These are phyloP conservation scores for Colletotrichum spaethianum DNA, from an alignment of 2,329 filamentous ascomycete genomes.

Conservation along the genomic window DNA sequence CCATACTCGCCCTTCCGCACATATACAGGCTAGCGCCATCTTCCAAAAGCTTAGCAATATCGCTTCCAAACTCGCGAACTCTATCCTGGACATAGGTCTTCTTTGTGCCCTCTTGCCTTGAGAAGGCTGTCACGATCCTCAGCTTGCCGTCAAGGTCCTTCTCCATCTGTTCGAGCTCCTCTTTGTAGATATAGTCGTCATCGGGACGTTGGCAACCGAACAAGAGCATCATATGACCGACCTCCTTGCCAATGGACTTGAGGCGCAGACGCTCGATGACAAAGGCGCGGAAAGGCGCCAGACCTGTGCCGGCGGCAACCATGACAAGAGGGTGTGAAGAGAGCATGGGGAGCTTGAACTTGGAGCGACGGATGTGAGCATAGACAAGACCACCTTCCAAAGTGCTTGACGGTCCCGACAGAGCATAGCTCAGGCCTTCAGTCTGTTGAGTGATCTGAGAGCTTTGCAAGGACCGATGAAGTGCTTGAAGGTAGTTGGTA, in stretches of 20 bases:
- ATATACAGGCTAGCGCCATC: slow-evolving; percentile 57
- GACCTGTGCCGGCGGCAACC: slow-evolving; percentile 64
- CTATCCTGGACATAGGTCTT: slow-evolving; percentile 56
- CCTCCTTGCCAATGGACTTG: slow-evolving; percentile 49
- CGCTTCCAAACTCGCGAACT: slow-evolving; percentile 49
- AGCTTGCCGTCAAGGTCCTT: slow-evolving; percentile 45
- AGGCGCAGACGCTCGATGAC: slow-evolving; percentile 57
- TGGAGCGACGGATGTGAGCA: slow-evolving; percentile 50
- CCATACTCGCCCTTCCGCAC: slow-evolving; percentile 58
- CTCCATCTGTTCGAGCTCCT: slow-evolving; percentile 45
- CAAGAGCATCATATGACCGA: slow-evolving; percentile 57
- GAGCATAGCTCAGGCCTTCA: slow-evolving; percentile 19
- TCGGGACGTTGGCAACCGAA: slow-evolving; percentile 55
- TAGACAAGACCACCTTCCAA: slow-evolving; percentile 48
- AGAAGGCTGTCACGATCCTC: slow-evolving; percentile 52
- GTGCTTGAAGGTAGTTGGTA: slow-evolving; percentile 47
- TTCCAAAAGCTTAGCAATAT: slow-evolving; percentile 49
- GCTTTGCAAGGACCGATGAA: slow-evolving; percentile 19
- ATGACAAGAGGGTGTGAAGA: slow-evolving; percentile 62
- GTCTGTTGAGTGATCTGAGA: slow-evolving; percentile 4
- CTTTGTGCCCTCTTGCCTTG: slow-evolving; percentile 38
- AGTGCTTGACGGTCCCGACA: slow-evolving; percentile 15
- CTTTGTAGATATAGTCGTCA: slow-evolving; percentile 51
- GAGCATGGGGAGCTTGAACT: slow-evolving; percentile 59
- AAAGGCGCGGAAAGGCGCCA: slow-evolving; percentile 58